Conservation (phyloP, 768 basidiomycete species). For the Rickenella mellea region DNA sequence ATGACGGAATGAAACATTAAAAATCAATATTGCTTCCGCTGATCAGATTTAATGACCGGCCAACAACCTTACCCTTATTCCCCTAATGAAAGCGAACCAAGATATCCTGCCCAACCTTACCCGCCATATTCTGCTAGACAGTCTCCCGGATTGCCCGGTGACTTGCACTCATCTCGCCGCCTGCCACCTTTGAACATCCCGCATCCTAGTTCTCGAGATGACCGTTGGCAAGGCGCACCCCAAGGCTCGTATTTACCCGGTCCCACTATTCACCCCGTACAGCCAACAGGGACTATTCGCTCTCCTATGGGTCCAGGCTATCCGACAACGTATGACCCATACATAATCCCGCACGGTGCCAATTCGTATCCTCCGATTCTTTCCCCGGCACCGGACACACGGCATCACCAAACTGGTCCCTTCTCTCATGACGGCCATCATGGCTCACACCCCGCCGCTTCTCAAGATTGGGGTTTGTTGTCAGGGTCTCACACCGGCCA, state of each 20-base stretch:
- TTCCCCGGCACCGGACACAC: not conserved
- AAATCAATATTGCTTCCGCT: too few relatives aligned
- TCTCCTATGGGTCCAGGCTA: too few relatives aligned
- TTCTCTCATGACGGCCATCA: constrained; percentile 1
- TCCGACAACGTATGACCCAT: too few relatives aligned
- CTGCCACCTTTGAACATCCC: not conserved
- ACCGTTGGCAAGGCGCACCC: too few relatives aligned
- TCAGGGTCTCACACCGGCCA: constrained; percentile 20
- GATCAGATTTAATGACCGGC: too few relatives aligned
- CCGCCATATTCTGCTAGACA: too few relatives aligned
- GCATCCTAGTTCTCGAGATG: too few relatives aligned
- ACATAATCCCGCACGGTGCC: too few relatives aligned
- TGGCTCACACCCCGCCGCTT: constrained; percentile 4
- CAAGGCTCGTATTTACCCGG: too few relatives aligned
- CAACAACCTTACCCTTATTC: too few relatives aligned
- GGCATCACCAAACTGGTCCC: constrained; percentile 1
- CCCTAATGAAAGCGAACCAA: too few relatives aligned
- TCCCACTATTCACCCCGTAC: constrained; percentile 21
- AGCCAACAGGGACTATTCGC: constrained; percentile 39
- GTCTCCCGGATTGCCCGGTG: not conserved
- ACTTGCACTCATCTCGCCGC: not conserved
- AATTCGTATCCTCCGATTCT: too few relatives aligned
- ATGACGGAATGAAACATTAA: constrained; percentile 1
- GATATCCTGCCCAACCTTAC: not conserved
- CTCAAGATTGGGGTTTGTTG: constrained; percentile 4